phyloP scores from a whole-genome alignment of 306 rosid genomes.

The Vigna nakashimae region DNA sequence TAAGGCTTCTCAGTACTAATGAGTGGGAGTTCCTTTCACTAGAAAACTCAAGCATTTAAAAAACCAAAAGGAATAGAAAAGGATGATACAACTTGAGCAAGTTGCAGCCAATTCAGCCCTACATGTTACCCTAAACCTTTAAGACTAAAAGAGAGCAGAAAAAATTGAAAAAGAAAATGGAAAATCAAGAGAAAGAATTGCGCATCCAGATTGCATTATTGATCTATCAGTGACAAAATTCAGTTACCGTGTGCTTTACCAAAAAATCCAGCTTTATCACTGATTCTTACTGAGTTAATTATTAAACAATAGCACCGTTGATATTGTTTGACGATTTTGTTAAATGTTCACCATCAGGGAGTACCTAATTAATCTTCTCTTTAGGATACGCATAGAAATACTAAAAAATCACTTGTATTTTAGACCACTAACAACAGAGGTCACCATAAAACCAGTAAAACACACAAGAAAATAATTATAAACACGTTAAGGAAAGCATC shows the following conservation, averaged over 20 bases:
- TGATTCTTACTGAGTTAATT: not conserved
- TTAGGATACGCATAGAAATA: not conserved
- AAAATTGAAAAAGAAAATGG: not conserved
- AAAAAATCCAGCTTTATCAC: not conserved
- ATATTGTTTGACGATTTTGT: not conserved
- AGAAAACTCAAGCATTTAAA: not conserved
- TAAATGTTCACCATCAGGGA: not conserved
- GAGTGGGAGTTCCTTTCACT: not conserved
- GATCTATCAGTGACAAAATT: slow-evolving; percentile 2
- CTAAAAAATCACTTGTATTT: not conserved
- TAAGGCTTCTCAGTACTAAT: not conserved
- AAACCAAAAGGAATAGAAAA: not conserved
- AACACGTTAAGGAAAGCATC: not conserved
- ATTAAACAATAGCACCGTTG: not conserved
- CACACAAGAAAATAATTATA: not conserved
- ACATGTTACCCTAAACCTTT: not conserved
- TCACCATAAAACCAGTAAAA: not conserved
- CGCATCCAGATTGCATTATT: slow-evolving; percentile 31
- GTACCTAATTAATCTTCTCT: slow-evolving; percentile 1
- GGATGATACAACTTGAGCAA: slow-evolving; percentile 16
- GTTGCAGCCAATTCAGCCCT: slow-evolving; percentile 2
- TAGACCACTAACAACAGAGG: not conserved
- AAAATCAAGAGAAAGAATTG: not conserved
- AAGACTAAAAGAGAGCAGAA: not conserved
- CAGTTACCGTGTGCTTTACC: not conserved